Base-by-base conservation (phyloP, 1,284 basidiomycete species). In the Apiotrichum veenhuisii region DNA sequence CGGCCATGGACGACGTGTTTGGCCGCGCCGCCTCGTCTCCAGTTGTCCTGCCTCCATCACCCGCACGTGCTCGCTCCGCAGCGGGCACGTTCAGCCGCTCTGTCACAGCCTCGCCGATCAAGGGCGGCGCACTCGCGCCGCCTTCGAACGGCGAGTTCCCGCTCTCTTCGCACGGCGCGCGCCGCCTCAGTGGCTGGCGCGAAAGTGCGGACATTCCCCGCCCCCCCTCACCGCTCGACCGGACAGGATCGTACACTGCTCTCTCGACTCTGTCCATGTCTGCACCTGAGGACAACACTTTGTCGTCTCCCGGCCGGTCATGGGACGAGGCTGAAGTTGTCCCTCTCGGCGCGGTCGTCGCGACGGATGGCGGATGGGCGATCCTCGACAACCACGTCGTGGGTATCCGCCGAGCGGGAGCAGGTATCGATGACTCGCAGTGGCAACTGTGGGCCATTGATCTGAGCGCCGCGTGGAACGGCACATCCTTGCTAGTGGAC, bases 391-490 rank as follows among this genome's bases (percentile, higher is more conserved):
- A 65, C 54, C 33, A 59, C 3, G 40, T 74, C 9, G 37, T 70
- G 2, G 72, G 72, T 11, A 50, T 74, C 1, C 60, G 67, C 26
- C 54, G 68, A 36, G 48, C 44, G 0, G 59, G 64, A 1, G 50
- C 59, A 1, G 70, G 70, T 9, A 69, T 74, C 49, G 67, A 72
- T 52, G 71, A 76, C 57, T 59, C 62, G 18, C 64, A 68, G 50
- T 76, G 71, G 70, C 64, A 71, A 40, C 46, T 72, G 3, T 72
- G 69, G 64, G 52, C 59, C 1, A 20, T 73, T 7, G 72, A 76
- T 45, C 62, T 75, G 3, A 18, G 49, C 1, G 33, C 54, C 8
- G 59, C 68, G 2, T 74, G 67, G 68, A 70, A 73, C 52, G 70
- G 70, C 22, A 45, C 41, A 1, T 60, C 52, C 22, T 61, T 74